A percentile compares a stretch with the other conserved stretches of the same genome.
These are phyloP conservation scores for Nannochloropsis gaditana DNA, from an alignment of 108 stramenopile genomes.

Conservation along the genomic window DNA sequence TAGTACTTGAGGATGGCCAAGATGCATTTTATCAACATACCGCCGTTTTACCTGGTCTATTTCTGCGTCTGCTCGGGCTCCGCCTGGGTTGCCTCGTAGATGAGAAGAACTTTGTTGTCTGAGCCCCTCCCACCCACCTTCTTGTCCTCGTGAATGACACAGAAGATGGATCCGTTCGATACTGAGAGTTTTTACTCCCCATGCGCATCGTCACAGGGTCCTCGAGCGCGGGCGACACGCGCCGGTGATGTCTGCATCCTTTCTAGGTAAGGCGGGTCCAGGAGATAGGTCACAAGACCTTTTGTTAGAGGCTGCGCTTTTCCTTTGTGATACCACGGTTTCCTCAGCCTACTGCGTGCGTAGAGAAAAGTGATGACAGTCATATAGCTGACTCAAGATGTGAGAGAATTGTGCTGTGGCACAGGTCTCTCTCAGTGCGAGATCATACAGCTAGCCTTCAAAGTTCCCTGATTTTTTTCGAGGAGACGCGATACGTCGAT, in stretches of 20 bases:
- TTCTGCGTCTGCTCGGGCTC: background rate
- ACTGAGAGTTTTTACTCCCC: too few relatives aligned
- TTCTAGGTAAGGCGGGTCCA: too few relatives aligned
- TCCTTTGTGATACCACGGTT: too few relatives aligned
- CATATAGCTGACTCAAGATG: conserved; percentile 14
- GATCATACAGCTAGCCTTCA: conserved; percentile 5
- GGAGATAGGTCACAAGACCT: too few relatives aligned
- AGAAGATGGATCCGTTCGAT: too few relatives aligned
- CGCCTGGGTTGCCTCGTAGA: background rate
- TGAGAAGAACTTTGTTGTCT: conserved; percentile 18
- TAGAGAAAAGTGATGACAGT: conserved; percentile 7
- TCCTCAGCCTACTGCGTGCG: background rate
- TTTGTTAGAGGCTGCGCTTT: too few relatives aligned
- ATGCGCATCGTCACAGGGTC: too few relatives aligned
- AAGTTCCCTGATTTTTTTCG: conserved; percentile 12
- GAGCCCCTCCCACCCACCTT: background rate
- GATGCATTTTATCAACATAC: background rate
- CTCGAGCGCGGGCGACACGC: too few relatives aligned
- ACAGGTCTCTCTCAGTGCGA: background rate
- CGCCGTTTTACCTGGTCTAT: conserved; percentile 18
- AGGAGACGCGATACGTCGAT: background rate
- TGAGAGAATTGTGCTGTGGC: background rate
- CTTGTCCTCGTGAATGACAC: too few relatives aligned
- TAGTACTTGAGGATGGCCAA: background rate
- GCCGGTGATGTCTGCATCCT: too few relatives aligned